phyloP scores from a whole-genome alignment of 176 grass and related monocot species.

The Phragmites australis region DNA sequence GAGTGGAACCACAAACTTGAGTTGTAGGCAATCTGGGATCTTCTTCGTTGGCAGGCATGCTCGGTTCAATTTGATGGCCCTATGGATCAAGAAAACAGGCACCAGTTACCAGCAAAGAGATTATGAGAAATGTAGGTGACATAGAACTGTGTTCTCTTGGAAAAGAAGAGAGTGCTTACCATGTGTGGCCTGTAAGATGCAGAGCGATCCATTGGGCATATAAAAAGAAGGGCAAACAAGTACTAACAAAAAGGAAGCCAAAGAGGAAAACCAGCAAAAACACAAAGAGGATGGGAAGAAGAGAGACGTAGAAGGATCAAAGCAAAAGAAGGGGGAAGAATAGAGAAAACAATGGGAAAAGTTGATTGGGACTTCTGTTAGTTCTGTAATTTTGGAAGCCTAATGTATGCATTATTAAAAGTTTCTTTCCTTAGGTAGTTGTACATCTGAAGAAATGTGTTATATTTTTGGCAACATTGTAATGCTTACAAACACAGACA shows the following conservation, averaged over 20 bases:
- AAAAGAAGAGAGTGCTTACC: not conserved
- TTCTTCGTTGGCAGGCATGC: constrained; percentile 16
- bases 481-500: not conserved
- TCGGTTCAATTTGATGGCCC: constrained; percentile 3
- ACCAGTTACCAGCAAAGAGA: not conserved
- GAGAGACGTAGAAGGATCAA: not conserved
- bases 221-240: not conserved
- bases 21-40: not conserved
- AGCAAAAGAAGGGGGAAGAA: not conserved
- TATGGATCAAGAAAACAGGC: not conserved
- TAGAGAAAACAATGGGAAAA: not conserved
- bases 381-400: not conserved
- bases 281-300: not conserved
- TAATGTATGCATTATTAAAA: not conserved
- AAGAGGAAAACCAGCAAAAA: not conserved
- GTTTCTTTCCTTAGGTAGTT: not conserved
- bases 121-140: not conserved
- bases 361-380: not conserved
- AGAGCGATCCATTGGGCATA: not conserved
- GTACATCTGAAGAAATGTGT: not conserved
- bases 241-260: not conserved
- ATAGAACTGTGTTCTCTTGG: not conserved
- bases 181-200: not conserved
- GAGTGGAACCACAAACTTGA: not conserved
- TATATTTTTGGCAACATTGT: not conserved